Evolutionary conservation across 805 yeast species (phyloP).

Genomic region (Allodekkera sacchari): DNA sequence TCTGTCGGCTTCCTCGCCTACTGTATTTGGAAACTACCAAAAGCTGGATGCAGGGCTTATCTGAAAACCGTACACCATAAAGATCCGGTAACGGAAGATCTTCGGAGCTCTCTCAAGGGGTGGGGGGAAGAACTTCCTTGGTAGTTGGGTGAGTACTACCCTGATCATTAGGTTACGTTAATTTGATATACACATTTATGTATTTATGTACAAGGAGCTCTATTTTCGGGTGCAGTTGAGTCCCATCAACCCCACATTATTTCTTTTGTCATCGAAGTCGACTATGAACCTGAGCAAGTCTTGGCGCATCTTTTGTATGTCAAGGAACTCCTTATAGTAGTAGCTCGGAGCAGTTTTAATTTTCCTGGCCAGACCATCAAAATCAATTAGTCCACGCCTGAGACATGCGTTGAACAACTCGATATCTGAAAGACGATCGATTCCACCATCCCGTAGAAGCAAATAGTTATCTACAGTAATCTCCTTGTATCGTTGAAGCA

Average conservation of each 20-base stretch:
- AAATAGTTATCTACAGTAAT: slow-evolving; percentile 46
- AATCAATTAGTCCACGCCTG: slow-evolving; percentile 46
- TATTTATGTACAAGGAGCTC: background rate
- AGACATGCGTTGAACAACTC: slow-evolving; percentile 49
- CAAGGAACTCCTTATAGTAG: slow-evolving; percentile 12
- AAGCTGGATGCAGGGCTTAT: too few species aligned
- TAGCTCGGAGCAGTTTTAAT: slow-evolving; percentile 1
- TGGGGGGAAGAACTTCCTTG: too few species aligned
- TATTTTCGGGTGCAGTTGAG: slow-evolving; percentile 4
- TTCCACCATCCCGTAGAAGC: slow-evolving; percentile 32
- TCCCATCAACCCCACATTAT: slow-evolving; percentile 15
- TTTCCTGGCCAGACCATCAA: slow-evolving; percentile 13
- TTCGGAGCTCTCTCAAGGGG: too few species aligned
- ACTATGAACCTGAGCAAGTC: slow-evolving; percentile 10
- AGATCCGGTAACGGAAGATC: slow-evolving; percentile 3
- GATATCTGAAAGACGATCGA: slow-evolving; percentile 36
- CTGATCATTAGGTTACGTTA: too few species aligned
- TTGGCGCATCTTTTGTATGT: slow-evolving; percentile 10
- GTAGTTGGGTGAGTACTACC: too few species aligned
- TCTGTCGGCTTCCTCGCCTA: too few species aligned
- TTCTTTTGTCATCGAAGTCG: slow-evolving; percentile 7
- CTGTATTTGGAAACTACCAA: too few species aligned
- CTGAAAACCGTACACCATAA: too few species aligned
- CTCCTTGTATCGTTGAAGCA: slow-evolving; percentile 33
- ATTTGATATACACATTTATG: background rate